Evolutionary conservation across 768 basidiomycete genomes (phyloP), one percentile per base, ranked within the genome.

Genomic region (Hygrocybe coccinea): DNA sequence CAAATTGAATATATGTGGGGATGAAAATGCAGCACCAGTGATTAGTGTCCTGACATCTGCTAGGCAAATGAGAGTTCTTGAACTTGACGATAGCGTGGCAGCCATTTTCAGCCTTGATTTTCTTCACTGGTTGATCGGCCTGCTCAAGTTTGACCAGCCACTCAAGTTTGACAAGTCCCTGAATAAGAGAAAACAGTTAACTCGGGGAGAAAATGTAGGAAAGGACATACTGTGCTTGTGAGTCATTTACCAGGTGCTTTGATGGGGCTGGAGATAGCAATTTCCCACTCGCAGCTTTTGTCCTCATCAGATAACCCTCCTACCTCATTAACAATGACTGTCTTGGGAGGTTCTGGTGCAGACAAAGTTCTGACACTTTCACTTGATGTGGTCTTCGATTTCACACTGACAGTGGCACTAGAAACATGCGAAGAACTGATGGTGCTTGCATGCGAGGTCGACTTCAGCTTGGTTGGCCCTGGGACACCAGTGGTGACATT

Each of bases 1-100:
- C 53, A 37, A 36, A 54, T 14, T 25, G 34, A 24, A 57, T 24
- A 36, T 35, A 54, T 21, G 52, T 57, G 34, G 56, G 56, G 41
- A 57, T 38, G 38, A 57, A 33, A 10, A 15, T 11, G 25, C 24
- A 9, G 19, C 54, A 5, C 43, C 44, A 58, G 15, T 19, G 14
- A 22, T 47, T 48, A 17, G 17, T 35, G 33, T 36, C 24, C 29
- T 39, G 3, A 19, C 22, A 24, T 21, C 37, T 52, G 10, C 33
- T 29, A 37, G 52, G 38, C 25, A 57, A 41, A 36, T 55, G 12
- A 9, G 15, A 14, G 45, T 48, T 52, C 7, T 11, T 43, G 12
- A 51, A 37, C 35, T 39, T 36, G 39, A 19, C 39, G 39, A 41
- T 41, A 15, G 14, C 19, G 39, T 11, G 39, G 39, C 14, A 15